Conservation (phyloP, 2,329 filamentous ascomycete genomes). For the Scytalidium sp. region DNA sequence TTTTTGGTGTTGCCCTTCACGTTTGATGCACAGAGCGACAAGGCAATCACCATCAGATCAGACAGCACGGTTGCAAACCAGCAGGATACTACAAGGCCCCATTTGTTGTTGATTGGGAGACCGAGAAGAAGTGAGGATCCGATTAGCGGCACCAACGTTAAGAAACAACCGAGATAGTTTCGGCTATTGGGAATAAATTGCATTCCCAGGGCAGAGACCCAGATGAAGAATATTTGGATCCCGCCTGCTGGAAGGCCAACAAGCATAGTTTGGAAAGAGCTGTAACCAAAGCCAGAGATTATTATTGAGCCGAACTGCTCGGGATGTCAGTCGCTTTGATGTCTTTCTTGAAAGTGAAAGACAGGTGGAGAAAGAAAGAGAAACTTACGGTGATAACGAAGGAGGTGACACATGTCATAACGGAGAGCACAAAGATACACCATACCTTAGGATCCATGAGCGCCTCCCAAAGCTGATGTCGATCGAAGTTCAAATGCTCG, state of each 20-base stretch:
- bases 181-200: conserved; percentile 19
- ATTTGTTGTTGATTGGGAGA: conserved; percentile 30
- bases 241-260: conserved; percentile 33
- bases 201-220: conserved; percentile 30
- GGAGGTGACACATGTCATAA: conserved; percentile 43
- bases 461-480: conserved; percentile 40
- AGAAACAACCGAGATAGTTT: conserved; percentile 26
- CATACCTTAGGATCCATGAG: conserved; percentile 41
- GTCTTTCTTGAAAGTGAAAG: neutral
- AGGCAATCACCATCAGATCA: conserved; percentile 26
- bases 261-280: conserved; percentile 29
- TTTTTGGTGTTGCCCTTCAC: conserved; percentile 74
- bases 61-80: conserved; percentile 29
- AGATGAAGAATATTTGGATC: conserved; percentile 37
- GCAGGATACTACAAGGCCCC: conserved; percentile 28
- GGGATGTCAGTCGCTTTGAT: neutral
- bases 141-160: conserved; percentile 30
- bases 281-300: conserved; percentile 35
- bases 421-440: conserved; percentile 41
- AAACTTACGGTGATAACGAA: conserved; percentile 37
- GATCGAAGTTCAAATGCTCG: conserved; percentile 41
- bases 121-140: conserved; percentile 36
- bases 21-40: conserved; percentile 55
- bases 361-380: neutral
- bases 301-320: conserved; percentile 32